Evolutionary conservation across 202 grass and related monocot species (phyloP), one percentile per base, ranked within the genome.

Genomic region (Dendrocalamus latiflorus): DNA sequence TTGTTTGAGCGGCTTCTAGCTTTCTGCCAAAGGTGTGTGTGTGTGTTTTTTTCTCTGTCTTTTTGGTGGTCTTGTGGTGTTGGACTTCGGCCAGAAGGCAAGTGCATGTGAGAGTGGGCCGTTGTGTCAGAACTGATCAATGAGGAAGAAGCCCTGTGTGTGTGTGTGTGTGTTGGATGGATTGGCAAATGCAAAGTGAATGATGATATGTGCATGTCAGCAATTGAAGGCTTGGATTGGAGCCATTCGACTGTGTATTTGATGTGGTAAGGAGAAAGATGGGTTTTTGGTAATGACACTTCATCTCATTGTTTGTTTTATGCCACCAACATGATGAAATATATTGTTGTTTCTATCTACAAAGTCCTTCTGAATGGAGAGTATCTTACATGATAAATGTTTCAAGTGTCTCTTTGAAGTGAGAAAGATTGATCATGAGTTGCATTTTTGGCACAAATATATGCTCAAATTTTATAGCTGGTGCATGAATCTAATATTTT

Each of bases 151-250:
- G 59, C 43, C 49, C n/a, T 66, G 67, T 22, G 66, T 37, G 65
- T n/a, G n/a, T n/a, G n/a, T 78, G 39, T 74, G 72, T 28, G 9
- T 66, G 65, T 39, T 74, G 83, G 73, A 79, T 80, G 70, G 77
- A 68, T 64, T n/a, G 68, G 80, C 59, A n/a, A 79, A 33, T 72
- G 83, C 67, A 82, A 24, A 48, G 59, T 45, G 43, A 83, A 86
- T 83, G 79, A 90, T 90, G 88, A 51, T 74, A 78, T 83, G 79
- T 41, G 55, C 65, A 68, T 83, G 88, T 90, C 79, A 79, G 74
- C 79, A 90, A 45, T 22, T 53, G 10, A 70, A 86, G 67, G 68
- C 78, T 78, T 82, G 83, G 20, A 66, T 53, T 38, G 5, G 47
- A 85, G 66, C 24, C 37, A 75, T 84, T 68, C 74, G 63, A 57